A percentile compares a stretch with the other conserved stretches of the same genome.
phyloP scores from a whole-genome alignment of 257 asterid species.

The Penstemon barbatus region DNA sequence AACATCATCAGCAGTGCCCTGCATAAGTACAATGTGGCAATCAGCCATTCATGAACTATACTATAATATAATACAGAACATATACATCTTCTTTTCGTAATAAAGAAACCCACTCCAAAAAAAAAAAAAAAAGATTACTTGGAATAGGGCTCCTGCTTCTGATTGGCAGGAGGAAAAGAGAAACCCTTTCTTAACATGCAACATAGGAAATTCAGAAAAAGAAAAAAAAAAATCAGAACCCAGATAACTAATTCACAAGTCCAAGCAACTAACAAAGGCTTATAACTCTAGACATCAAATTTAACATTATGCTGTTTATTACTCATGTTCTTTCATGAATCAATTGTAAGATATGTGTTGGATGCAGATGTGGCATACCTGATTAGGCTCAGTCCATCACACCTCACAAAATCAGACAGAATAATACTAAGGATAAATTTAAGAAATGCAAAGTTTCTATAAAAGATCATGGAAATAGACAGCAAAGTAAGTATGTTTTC shows the following conservation, averaged over 20 bases:
- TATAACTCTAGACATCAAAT: too few relatives aligned
- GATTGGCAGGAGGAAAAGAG: not conserved
- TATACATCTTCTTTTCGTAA: not conserved
- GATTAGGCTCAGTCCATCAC: not conserved
- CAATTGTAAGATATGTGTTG: not conserved
- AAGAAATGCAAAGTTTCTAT: not conserved
- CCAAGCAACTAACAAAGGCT: not conserved
- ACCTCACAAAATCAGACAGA: not conserved
- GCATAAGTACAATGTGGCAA: conserved; percentile 22
- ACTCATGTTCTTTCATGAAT: too few relatives aligned
- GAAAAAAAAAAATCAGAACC: not conserved
- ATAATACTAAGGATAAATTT: too few relatives aligned
- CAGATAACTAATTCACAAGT: not conserved
- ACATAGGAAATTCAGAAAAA: not conserved
- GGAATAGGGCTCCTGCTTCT: not conserved
- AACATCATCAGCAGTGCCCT: conserved; percentile 70
- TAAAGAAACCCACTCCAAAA: too few relatives aligned
- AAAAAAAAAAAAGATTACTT: not conserved
- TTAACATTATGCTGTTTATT: too few relatives aligned
- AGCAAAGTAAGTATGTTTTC: not conserved
- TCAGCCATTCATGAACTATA: not conserved
- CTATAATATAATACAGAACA: not conserved
- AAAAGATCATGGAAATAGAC: conserved; percentile 5
- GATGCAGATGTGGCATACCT: not conserved
- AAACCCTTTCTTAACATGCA: not conserved